Conservation (phyloP, 1,284 basidiomycete genomes). For the Trametes polyzona region DNA sequence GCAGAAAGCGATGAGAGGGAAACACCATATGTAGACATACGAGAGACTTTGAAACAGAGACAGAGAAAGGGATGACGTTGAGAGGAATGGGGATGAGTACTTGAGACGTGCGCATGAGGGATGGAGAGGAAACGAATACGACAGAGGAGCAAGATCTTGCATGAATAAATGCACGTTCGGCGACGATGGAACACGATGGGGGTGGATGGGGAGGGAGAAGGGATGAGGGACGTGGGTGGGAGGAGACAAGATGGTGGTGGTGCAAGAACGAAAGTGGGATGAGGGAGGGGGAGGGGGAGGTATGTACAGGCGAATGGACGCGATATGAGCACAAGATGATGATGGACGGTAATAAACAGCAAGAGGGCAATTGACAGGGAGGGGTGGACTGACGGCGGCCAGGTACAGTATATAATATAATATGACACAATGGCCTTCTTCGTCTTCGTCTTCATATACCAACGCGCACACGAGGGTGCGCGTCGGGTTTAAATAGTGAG, state of each 20-base stretch:
- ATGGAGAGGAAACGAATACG: background rate
- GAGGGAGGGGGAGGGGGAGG: background rate
- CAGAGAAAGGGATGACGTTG: background rate
- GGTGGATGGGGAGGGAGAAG: background rate
- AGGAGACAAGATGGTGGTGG: background rate
- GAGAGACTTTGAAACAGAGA: background rate
- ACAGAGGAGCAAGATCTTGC: slow-evolving; percentile 1
- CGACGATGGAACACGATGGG: background rate
- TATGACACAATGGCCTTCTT: slow-evolving; percentile 1
- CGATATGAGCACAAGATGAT: slow-evolving; percentile 17
- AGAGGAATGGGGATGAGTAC: too few relatives aligned
- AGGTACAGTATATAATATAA: slow-evolving; percentile 6
- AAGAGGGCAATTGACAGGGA: slow-evolving; percentile 1
- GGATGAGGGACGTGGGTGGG: background rate
- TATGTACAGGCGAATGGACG: too few relatives aligned
- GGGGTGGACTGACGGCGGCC: background rate
- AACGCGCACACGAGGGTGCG: background rate
- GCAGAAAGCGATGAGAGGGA: background rate
- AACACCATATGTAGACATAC: background rate
- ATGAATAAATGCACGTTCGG: slow-evolving; percentile 1
- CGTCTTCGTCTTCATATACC: background rate
- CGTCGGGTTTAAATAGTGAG: slow-evolving; percentile 28
- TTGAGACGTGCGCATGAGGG: too few relatives aligned
- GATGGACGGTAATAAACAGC: slow-evolving; percentile 10
- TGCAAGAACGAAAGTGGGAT: background rate